Percentiles rank a stretch among this genome's conserved stretches.
phyloP scores from a whole-genome alignment of 768 basidiomycete genomes.

The Naganishia onofrii region DNA sequence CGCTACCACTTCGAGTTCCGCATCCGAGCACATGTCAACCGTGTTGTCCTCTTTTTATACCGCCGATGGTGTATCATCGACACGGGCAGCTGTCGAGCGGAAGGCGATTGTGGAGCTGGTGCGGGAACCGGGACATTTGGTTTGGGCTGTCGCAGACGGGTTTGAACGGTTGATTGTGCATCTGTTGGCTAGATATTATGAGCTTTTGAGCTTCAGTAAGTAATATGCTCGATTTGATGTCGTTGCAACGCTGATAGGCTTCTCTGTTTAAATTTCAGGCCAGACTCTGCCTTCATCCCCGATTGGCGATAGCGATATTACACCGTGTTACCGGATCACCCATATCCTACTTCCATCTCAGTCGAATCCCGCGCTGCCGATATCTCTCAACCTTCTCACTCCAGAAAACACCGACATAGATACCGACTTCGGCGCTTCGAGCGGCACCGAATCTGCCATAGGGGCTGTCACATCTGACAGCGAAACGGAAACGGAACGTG shows the following conservation, averaged over 20 bases:
- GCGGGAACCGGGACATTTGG: slow-evolving; percentile 46
- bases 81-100: slow-evolving; percentile 4
- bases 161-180: slow-evolving; percentile 50
- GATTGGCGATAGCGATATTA: slow-evolving; percentile 5
- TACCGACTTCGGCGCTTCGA: slow-evolving; percentile 33
- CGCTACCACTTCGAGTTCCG: slow-evolving; percentile 11
- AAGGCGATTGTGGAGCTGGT: slow-evolving; percentile 45
- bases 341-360: slow-evolving; percentile 45
- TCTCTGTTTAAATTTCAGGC: slow-evolving; percentile 33
- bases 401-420: slow-evolving; percentile 43
- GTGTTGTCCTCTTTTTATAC: slow-evolving; percentile 30
- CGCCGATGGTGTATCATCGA: not conserved
- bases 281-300: slow-evolving; percentile 36
- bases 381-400: slow-evolving; percentile 35
- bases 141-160: slow-evolving; percentile 43
- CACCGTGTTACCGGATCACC: slow-evolving; percentile 41
- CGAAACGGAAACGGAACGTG: slow-evolving; percentile 27
- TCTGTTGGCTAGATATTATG: slow-evolving; percentile 46
- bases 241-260: not conserved
- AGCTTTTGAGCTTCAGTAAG: slow-evolving; percentile 49
- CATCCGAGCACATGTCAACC: slow-evolving; percentile 8
- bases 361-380: slow-evolving; percentile 29
- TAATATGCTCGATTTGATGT: not conserved
- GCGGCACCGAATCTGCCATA: slow-evolving; percentile 9
- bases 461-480: not conserved